phyloP scores from a whole-genome alignment of 495 filamentous ascomycete genomes.

The Diplogelasinospora grovesii region DNA sequence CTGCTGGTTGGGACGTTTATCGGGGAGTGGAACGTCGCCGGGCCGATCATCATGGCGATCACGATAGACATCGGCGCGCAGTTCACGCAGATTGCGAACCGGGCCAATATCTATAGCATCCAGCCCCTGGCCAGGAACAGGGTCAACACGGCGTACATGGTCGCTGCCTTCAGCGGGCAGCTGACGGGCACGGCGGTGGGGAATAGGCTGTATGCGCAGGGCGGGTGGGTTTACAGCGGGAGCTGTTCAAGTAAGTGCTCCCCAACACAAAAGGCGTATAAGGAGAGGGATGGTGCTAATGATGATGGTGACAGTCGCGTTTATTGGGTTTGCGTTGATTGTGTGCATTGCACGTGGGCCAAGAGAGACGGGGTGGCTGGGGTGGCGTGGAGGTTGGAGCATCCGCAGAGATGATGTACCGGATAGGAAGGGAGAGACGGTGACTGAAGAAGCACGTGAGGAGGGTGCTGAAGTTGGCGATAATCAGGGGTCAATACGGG shows the following conservation, averaged over 20 bases:
- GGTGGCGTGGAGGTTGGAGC: conserved; percentile 65
- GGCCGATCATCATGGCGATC: conserved; percentile 69
- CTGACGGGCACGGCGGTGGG: conserved; percentile 69
- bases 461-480: conserved; percentile 5
- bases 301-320: conserved; percentile 38
- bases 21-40: conserved; percentile 59
- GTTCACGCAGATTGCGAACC: conserved; percentile 68
- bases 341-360: conserved; percentile 57
- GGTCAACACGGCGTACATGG: conserved; percentile 81
- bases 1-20: conserved; percentile 64
- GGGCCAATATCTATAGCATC: conserved; percentile 63
- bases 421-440: conserved; percentile 6
- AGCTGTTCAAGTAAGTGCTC: conserved; percentile 46
- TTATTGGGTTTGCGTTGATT: conserved; percentile 53
- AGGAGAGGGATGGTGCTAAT: not conserved
- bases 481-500: not conserved
- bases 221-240: conserved; percentile 65
- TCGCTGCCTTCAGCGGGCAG: conserved; percentile 67
- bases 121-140: conserved; percentile 67
- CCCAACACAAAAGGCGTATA: too few relatives aligned
- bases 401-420: conserved; percentile 32
- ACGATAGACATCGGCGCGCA: conserved; percentile 68
- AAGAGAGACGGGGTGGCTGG: conserved; percentile 64
- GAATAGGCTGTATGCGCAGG: conserved; percentile 59
- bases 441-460: conserved; percentile 9